Conservation (phyloP, 495 filamentous ascomycete species). For the Penicillium samsonianum region DNA sequence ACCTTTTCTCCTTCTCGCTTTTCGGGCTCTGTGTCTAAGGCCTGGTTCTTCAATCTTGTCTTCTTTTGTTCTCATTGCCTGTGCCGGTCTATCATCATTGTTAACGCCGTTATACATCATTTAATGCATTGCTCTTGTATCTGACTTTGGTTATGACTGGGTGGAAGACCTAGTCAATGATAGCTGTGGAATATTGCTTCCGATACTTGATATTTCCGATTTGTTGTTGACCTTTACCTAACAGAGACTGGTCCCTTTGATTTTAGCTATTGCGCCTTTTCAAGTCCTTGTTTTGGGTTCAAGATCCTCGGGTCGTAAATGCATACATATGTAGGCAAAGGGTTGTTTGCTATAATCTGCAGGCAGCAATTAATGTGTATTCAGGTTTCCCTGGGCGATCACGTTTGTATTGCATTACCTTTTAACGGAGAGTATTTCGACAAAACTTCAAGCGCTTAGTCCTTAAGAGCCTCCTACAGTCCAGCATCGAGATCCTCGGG, state of each 20-base stretch:
- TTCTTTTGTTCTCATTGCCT: conserved; percentile 14
- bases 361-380: too few species aligned
- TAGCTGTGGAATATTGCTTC: neutral
- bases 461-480: too few species aligned
- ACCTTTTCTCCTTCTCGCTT: conserved; percentile 14
- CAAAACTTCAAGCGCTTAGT: too few species aligned
- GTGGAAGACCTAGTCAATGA: neutral
- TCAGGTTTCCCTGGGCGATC: too few species aligned
- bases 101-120: conserved; percentile 28
- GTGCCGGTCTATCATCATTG: conserved; percentile 16
- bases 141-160: neutral
- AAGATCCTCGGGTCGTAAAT: neutral
- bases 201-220: neutral
- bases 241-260: neutral
- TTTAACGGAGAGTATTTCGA: too few species aligned
- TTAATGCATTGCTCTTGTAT: conserved; percentile 35
- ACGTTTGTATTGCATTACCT: too few species aligned
- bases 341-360: neutral
- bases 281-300: neutral
- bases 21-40: conserved; percentile 1
- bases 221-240: neutral
- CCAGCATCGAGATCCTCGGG: too few species aligned
- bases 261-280: neutral
- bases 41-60: conserved; percentile 20
- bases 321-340: neutral